Evolutionary conservation across 1,139 yeast species (phyloP).

Genomic region (Debaryomyces singareniensis): DNA sequence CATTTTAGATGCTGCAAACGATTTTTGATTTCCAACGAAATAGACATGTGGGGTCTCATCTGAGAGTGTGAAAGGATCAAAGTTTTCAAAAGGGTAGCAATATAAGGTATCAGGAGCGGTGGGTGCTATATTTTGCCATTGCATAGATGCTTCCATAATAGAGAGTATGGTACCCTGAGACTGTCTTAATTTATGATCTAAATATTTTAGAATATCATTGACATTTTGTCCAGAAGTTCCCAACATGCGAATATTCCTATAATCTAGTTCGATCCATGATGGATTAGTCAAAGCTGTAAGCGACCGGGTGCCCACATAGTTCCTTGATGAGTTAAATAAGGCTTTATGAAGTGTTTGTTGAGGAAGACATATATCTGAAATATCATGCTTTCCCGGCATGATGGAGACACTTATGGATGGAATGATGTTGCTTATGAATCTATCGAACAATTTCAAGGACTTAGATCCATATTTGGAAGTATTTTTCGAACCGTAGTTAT

Average conservation of each 20-base stretch:
- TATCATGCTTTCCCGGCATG: slow-evolving; percentile 84
- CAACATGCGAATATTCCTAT: slow-evolving; percentile 50
- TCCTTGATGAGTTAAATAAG: slow-evolving; percentile 47
- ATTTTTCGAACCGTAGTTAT: slow-evolving; percentile 50
- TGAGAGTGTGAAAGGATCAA: slow-evolving; percentile 71
- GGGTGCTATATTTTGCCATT: slow-evolving; percentile 87
- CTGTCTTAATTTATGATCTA: slow-evolving; percentile 17
- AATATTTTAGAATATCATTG: slow-evolving; percentile 66
- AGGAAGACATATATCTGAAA: slow-evolving; percentile 77
- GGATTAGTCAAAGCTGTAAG: slow-evolving; percentile 68
- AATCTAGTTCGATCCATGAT: slow-evolving; percentile 45
- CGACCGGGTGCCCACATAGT: slow-evolving; percentile 33
- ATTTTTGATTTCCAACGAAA: slow-evolving; percentile 77
- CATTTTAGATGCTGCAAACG: slow-evolving; percentile 19
- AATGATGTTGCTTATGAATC: slow-evolving; percentile 52
- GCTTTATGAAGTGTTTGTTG: slow-evolving; percentile 85
- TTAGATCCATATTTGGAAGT: slow-evolving; percentile 42
- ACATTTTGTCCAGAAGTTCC: slow-evolving; percentile 86
- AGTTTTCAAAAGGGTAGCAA: slow-evolving; percentile 76
- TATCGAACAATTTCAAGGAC: slow-evolving; percentile 44
- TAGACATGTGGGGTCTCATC: slow-evolving; percentile 79
- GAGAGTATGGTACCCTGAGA: slow-evolving; percentile 28
- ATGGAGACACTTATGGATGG: slow-evolving; percentile 61
- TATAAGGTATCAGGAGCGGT: slow-evolving; percentile 95
- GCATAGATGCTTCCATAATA: slow-evolving; percentile 61